Base-by-base conservation (phyloP, 225 moss, liverwort and hornwort species). In the Pseudoscleropodium purum region DNA sequence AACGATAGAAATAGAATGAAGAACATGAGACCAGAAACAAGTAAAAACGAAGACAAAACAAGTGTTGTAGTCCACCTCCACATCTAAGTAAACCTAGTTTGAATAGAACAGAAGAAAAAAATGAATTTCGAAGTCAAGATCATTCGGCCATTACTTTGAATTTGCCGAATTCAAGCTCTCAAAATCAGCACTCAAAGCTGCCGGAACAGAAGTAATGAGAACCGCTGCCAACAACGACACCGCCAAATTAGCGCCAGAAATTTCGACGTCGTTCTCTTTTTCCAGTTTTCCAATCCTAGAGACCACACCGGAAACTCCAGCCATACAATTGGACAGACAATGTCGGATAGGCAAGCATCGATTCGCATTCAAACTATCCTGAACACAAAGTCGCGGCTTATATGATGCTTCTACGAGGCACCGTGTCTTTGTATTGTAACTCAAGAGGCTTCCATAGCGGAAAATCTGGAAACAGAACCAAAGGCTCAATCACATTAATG, bases 211-310 rank as follows among this genome's bases (percentile, higher is more conserved):
- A 59, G 84, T 15, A 26, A 82, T n/a, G 82, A 91, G 54, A 76
- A 65, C 33, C 51, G 90, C 91, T 87, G 91, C 89, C 85, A 93
- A 52, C 27, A 93, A 20, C 52, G 93, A 84, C 63, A 90, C 90
- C 65, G 59, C 84, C 89, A 90, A 86, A 81, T 29, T 43, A 60
- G 82, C 93, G 16, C 85, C 90, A 81, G 59, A 72, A 70, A 43
- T 12, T 75, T 39, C 49, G 41, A 62, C 66, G 27, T 52, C 54
- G 29, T 70, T 84, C 79, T 56, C 56, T 34, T 45, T 43, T 29
- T 27, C 75, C 82, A 39, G 29, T 43, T 62, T 83, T 78, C 11
- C 83, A 73, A 41, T 73, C 47, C 79, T 33, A 37, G 59, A 79
- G 37, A 89, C 86, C 85, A 34, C 67, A 36, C 39, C 69, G 13